Base-by-base conservation (phyloP, 345 rosid species). In the Acer yangbiense region DNA sequence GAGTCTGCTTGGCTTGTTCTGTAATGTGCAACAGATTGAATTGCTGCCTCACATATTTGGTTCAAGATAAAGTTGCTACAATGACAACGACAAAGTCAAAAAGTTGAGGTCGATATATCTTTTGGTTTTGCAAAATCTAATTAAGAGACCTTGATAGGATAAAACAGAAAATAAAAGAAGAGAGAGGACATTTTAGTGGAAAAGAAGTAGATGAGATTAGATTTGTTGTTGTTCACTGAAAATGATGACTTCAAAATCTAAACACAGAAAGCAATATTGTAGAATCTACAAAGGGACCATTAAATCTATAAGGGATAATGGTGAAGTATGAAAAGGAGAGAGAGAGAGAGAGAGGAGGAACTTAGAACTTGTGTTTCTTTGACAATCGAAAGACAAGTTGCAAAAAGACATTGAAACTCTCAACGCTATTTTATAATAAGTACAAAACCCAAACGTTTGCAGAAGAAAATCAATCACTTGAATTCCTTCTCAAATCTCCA, bases 201-300 rank as follows among this genome's bases (percentile, higher is more conserved):
- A 69, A 71, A n/a, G 12, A 10, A 16, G 17, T 70, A 50, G 44
- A 8, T 52, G 23, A 25, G 44, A 67, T 67, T 67, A n/a, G 21
- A 41, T 43, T 67, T 41, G 55, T 50, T 50, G 5, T 50, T 57
- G 11, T 46, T 54, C 18, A 20, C 58, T 69, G 35, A 69, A 69
- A 23, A 69, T 46, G 39, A 69, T 43, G 4, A 43, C 3, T 7
- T 44, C 1, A 69, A 3, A 9, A 46, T 46, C 62, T 57, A 57
- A 57, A 17, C 39, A 35, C 39, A 35, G 10, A 60, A 60, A 32
- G n/a, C 61, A 71, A 55, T 57, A 72, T 55, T 57, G 43, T n/a
- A 57, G 66, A 72, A 72, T 72, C 75, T 35, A n/a, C 65, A 4
- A 35, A 13, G 74, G 75, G 75, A 12, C 75, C 75, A 29, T 35